Percentiles rank a stretch among this genome's conserved stretches.
Conservation (phyloP, 441 rosid genomes). For the Croton laevigatus region DNA sequence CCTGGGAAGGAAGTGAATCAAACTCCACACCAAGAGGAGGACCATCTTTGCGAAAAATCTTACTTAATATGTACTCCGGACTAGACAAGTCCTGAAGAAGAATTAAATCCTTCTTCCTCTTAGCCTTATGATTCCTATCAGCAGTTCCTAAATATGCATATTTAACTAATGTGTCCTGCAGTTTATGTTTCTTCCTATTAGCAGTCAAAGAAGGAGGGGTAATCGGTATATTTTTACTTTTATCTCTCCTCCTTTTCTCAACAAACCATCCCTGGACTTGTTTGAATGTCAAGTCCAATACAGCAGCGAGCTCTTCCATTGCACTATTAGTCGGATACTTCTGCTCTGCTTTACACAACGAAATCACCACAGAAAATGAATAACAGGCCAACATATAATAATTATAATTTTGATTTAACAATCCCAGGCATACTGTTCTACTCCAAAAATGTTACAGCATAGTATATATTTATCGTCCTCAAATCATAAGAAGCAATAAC, state of each 20-base stretch:
- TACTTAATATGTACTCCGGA: conserved; percentile 58
- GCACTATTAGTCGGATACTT: conserved; percentile 52
- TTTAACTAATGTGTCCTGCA: conserved; percentile 18
- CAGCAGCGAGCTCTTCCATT: conserved; percentile 50
- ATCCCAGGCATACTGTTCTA: not conserved
- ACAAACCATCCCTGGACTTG: conserved; percentile 79
- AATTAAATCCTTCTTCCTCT: conserved; percentile 24
- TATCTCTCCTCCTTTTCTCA: conserved; percentile 65
- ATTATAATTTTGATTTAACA: not conserved
- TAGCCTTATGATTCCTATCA: conserved; percentile 25
- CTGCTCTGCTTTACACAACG: conserved; percentile 45
- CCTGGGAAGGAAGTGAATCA: conserved; percentile 49
- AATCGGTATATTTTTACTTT: conserved; percentile 25
- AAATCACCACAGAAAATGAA: conserved; percentile 18
- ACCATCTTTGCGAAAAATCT: conserved; percentile 85
- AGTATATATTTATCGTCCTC: not conserved
- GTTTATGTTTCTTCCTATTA: conserved; percentile 22
- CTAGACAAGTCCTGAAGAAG: conserved; percentile 50
- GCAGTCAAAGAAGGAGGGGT: conserved; percentile 14
- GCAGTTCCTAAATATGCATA: conserved; percentile 20
- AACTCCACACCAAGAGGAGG: conserved; percentile 77
- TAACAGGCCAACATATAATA: not conserved
- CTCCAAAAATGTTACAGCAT: not conserved
- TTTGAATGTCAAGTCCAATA: conserved; percentile 59
- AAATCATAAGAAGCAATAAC: not conserved